Base-by-base conservation (phyloP, 495 filamentous ascomycete genomes). In the Lineolata rhizophorae region DNA sequence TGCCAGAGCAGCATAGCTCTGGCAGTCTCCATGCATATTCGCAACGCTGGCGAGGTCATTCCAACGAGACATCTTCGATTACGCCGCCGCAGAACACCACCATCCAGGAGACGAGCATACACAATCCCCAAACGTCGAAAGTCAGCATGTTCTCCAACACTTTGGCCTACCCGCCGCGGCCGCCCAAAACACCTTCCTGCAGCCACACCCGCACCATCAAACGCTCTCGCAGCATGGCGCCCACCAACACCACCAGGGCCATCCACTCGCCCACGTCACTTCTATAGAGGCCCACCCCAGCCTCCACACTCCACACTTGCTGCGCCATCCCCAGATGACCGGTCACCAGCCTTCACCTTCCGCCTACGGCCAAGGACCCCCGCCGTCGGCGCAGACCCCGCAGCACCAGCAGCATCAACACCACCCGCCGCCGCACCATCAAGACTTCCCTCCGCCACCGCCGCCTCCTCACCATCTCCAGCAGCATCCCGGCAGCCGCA, bases 1-100 rank as follows among this genome's bases (percentile, higher is more conserved):
- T 68, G 66, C 67, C 63, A 65, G 64, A 65, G 66, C 66, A 64
- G 60, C 53, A 36, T 58, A 62, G 67, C 65, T 73, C 65, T 71
- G 70, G 70, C 65, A 65, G 68, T 62, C 65, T 63, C 61, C 66
- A 74, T 74, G 70, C 58, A 48, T 67, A 53, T 60, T 60, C 57
- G 67, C 58, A 64, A 70, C 60, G 49, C 64, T 71, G 67, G 67
- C 67, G 62, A 56, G 60, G 55, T 64, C 67, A 45, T 67, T 67
- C 54, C 64, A 62, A 57, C 63, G 63, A 47, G 68, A 65, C 53
- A 53, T 64, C 64, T 64, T 73, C 62, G 60, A 68, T 45, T 72
- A 70, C 56, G 60, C 56, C 51, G 52, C 62, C 43, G 67, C 62
- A 56, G 64, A 63, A 50, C 61, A 70, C 30, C 8, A n/a, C 14